phyloP scores from a whole-genome alignment of 768 basidiomycete species.

The Boletus eberwhitei region DNA sequence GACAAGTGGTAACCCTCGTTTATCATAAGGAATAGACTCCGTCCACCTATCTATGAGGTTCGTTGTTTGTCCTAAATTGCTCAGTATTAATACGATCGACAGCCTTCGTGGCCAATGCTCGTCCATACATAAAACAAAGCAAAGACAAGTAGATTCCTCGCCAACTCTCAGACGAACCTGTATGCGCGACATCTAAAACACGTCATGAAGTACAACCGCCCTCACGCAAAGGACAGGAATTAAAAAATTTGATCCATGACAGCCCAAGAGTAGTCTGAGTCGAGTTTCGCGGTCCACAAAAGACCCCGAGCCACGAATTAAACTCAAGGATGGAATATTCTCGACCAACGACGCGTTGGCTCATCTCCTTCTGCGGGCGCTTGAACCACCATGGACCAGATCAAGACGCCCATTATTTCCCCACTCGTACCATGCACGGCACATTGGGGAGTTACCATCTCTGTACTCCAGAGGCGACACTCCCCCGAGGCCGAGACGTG shows the following conservation, averaged over 20 bases:
- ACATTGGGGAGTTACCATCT: too few relatives aligned
- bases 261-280: conserved; percentile 25
- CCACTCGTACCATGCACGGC: neutral
- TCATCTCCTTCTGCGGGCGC: conserved; percentile 3
- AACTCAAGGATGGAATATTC: conserved; percentile 14
- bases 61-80: too few relatives aligned
- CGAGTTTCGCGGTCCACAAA: conserved; percentile 14
- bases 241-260: conserved; percentile 6
- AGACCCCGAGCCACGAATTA: conserved; percentile 22
- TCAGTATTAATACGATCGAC: too few relatives aligned
- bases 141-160: too few relatives aligned
- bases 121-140: neutral
- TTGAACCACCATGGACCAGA: neutral
- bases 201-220: neutral
- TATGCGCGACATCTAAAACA: neutral
- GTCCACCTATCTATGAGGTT: neutral
- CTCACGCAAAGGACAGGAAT: conserved; percentile 5
- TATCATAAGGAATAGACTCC: neutral
- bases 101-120: too few relatives aligned
- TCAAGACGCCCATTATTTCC: neutral
- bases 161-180: neutral
- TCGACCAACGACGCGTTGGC: neutral
- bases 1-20: too few relatives aligned
- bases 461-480: too few relatives aligned
- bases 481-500: too few relatives aligned